Evolutionary conservation across 345 rosid genomes (phyloP), one percentile per base, ranked within the genome.

Genomic region (Aurinia saxatilis): DNA sequence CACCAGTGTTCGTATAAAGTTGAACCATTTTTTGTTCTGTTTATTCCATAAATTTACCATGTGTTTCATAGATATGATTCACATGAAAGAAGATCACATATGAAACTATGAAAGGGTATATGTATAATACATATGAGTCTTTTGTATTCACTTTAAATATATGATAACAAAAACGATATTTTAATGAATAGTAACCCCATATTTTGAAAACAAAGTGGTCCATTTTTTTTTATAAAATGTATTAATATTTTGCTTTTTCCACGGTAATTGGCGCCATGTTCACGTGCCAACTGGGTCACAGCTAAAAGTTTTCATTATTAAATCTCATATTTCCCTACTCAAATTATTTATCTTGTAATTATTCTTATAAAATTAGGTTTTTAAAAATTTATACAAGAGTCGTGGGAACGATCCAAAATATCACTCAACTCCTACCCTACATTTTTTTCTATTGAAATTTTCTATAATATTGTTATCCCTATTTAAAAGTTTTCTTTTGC

Each of bases 251-350:
- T 66, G 63, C 58, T 51, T 66, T 12, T 57, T 31, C 56, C 38
- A 33, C 9, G 46, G 62, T 66, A 36, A 52, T 66, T 66, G 68
- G 63, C 60, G 36, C 55, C 66, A 65, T 74, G 75, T 55, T 45
- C 75, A 45, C 67, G 73, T 72, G 77, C 75, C 75, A 75, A 66
- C 82, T 66, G 40, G 58, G 75, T 72, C 74, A 75, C 79, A 78
- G 80, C 82, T 69, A 66, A 67, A 31, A 49, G 33, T 71, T 70
- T 53, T 57, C 60, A 39, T 69, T 63, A 37, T 56, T 63, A 48
- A 46, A 37, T 36, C 45, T 40, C 18, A 17, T 39, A 23, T 27
- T 70, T 33, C 23, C 51, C 25, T 21, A 9, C 1, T 48, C 3
- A 49, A 61, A 17, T 37, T 39, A 15, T 38, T 29, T 38, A 33